Conservation (phyloP, 2,329 filamentous ascomycete species). For the Aspergillus quadricinctus region DNA sequence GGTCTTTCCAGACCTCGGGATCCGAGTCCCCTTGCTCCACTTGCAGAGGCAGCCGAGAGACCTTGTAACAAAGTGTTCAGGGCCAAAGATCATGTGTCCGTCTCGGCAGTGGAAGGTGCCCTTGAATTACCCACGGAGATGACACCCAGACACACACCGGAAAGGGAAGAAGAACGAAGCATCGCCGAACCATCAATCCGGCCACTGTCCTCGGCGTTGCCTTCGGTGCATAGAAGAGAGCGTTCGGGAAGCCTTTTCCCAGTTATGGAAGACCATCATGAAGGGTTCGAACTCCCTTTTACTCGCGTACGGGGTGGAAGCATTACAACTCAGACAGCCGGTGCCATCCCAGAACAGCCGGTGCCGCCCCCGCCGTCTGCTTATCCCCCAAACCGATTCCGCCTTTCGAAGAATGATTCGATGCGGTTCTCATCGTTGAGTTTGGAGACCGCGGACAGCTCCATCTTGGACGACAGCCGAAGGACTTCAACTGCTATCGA, state of each 20-base stretch:
- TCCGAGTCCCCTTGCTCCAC: slow-evolving; percentile 28
- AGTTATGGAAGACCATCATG: slow-evolving; percentile 20
- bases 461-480: slow-evolving; percentile 32
- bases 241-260: slow-evolving; percentile 18
- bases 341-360: slow-evolving; percentile 32
- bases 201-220: slow-evolving; percentile 28
- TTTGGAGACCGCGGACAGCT: slow-evolving; percentile 36
- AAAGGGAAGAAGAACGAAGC: slow-evolving; percentile 22
- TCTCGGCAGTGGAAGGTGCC: slow-evolving; percentile 33
- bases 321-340: slow-evolving; percentile 31
- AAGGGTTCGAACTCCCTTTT: slow-evolving; percentile 19
- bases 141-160: slow-evolving; percentile 35
- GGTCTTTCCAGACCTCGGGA: slow-evolving; percentile 23
- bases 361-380: slow-evolving; percentile 33
- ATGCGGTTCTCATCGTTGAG: slow-evolving; percentile 34
- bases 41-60: slow-evolving; percentile 26
- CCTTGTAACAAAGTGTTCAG: slow-evolving; percentile 10
- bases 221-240: slow-evolving; percentile 22
- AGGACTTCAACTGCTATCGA: slow-evolving; percentile 25
- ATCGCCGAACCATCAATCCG: slow-evolving; percentile 23
- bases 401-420: slow-evolving; percentile 32
- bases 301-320: slow-evolving; percentile 27
- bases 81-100: slow-evolving; percentile 26
- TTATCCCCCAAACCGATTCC: slow-evolving; percentile 28
- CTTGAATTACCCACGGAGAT: slow-evolving; percentile 33